Evolutionary conservation across 768 basidiomycete genomes (phyloP), one percentile per base, ranked within the genome.

Genomic region (Trichaptum fuscoviolaceum): DNA sequence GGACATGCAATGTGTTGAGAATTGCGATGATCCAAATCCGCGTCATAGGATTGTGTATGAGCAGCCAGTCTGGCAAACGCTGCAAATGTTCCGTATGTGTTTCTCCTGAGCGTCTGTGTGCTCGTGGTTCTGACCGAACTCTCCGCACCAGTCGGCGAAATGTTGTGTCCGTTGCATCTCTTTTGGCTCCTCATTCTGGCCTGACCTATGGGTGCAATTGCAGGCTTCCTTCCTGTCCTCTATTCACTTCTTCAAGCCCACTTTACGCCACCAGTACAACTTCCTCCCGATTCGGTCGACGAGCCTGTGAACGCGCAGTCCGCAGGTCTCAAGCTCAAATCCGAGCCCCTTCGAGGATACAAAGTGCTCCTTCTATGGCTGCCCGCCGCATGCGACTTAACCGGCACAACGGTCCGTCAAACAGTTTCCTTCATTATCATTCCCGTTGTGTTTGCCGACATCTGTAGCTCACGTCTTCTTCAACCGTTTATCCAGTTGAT

Each of bases 1-100:
- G 89, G 96, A 99, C 76, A 96, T 97, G 93, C 94, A 97, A 87
- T 99, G 96, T 74, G 96, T 98, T 58, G 94, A 94, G 83, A 92
- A 96, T 76, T 99, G 96, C 75, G 75, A 76, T 61, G 83, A 88
- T 69, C 84, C 84, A 42, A 80, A 92, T 76, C 84, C 88, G 1
- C 68, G 72, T 2, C 79, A 80, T 36, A 87, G 84, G 65, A 82
- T 95, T 62, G 83, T 93, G 34, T 99, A 92, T 75, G 95, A 98
- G 73, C 96, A 98, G 75, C 95, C 95, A 5, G 93, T 96, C 26
- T 92, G 93, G 91, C 93, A 95, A 77, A 93, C 87, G 17, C 83
- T 94, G 57, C 91, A 93, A 76, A 95, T 93, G 92, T 93, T 93
- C 77, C 82, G 91, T 92, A 73, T 76, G 90, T 84, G 58, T 35